Percentiles rank a stretch among this genome's conserved stretches.
Conservation (phyloP, 2,329 filamentous ascomycete species). For the Fusarium phyllophilum region DNA sequence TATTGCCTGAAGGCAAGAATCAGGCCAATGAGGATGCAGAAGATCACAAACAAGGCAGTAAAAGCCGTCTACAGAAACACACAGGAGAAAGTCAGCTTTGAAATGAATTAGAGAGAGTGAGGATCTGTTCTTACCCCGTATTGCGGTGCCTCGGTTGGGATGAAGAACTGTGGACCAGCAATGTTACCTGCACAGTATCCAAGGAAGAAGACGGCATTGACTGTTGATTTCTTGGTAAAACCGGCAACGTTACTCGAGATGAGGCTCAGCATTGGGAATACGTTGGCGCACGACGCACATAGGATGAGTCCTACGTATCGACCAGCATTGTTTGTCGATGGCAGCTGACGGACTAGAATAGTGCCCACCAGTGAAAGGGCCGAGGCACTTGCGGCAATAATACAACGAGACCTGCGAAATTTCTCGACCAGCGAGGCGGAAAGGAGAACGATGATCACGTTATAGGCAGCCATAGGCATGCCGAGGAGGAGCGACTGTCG, state of each 20-base stretch:
- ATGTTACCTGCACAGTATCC: not conserved
- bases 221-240: not conserved
- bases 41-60: not conserved
- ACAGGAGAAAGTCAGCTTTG: accelerated
- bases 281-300: not conserved
- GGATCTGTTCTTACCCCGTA: accelerated
- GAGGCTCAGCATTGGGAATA: not conserved
- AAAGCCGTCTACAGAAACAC: not conserved
- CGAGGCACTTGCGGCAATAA: not conserved
- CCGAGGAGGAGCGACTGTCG: not conserved
- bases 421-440: not conserved
- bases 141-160: not conserved
- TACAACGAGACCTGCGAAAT: not conserved
- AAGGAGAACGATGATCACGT: not conserved
- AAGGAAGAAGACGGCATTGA: not conserved
- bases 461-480: not conserved
- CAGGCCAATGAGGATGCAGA: not conserved
- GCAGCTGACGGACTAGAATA: not conserved
- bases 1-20: not conserved
- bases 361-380: not conserved
- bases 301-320: not conserved
- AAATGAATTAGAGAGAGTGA: accelerated
- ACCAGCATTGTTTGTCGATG: not conserved
- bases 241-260: not conserved
- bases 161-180: not conserved